Percentiles rank a stretch among this genome's conserved stretches.
Evolutionary conservation across 163 green algal species (phyloP).

Genomic region (Chlamydomonas reinhardtii): DNA sequence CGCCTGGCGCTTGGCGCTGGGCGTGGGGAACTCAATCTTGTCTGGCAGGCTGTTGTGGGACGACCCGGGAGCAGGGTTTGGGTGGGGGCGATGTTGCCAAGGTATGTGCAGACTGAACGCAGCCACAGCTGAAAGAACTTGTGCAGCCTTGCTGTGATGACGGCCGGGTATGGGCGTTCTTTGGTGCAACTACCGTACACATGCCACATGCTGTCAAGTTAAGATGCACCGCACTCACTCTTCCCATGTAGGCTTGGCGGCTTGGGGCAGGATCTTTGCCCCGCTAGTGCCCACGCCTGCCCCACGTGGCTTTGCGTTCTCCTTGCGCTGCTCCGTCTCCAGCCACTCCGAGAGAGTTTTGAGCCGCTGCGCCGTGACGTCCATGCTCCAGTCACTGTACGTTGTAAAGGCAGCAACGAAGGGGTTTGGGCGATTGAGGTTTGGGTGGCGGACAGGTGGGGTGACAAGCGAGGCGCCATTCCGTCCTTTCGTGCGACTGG

Average conservation of each 20-base stretch:
- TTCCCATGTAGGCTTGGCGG: constrained; percentile 31
- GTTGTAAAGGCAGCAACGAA: not conserved
- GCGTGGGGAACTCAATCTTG: constrained; percentile 41
- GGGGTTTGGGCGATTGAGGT: no score
- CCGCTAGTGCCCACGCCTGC: not conserved
- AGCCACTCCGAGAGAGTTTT: constrained; percentile 32
- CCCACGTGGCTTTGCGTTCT: constrained; percentile 16
- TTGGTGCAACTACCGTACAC: no score
- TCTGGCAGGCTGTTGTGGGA: constrained; percentile 38
- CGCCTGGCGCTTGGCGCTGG: constrained; percentile 51
- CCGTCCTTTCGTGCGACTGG: not conserved
- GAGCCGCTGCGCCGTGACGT: constrained; percentile 13
- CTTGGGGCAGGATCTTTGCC: constrained; percentile 4
- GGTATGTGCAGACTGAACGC: no score
- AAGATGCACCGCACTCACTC: no score
- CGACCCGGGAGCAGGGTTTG: not conserved
- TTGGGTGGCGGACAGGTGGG: no score
- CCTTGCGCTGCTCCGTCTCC: constrained; percentile 34
- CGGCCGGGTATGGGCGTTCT: no score
- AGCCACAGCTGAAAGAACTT: no score
- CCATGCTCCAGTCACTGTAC: constrained; percentile 24
- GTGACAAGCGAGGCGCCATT: no score
- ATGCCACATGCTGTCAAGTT: no score
- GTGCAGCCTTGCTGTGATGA: no score
- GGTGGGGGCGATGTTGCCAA: no score